These are phyloP conservation scores for Chamaenerion angustifolium DNA, from an alignment of 345 rosid species.

Conservation along the genomic window DNA sequence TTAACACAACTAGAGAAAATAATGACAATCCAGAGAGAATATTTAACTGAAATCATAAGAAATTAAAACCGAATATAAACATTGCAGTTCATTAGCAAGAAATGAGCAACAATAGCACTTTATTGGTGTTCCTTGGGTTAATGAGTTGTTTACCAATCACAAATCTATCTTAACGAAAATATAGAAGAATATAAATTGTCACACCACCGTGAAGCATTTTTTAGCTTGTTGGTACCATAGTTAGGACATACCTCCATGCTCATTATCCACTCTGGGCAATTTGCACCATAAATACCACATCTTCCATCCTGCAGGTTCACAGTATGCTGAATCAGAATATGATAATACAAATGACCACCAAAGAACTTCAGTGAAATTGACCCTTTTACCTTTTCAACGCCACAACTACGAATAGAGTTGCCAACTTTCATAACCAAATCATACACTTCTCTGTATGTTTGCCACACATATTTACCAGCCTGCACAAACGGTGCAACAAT, in stretches of 20 bases:
- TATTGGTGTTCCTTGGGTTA: too few species aligned
- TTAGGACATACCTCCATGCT: constrained; percentile 81
- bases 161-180: too few species aligned
- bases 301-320: constrained; percentile 40
- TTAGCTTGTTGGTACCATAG: too few species aligned
- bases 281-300: constrained; percentile 93
- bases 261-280: constrained; percentile 80
- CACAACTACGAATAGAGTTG: constrained; percentile 68
- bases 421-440: constrained; percentile 74
- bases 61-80: too few species aligned
- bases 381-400: constrained; percentile 57
- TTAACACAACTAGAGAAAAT: too few species aligned
- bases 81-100: too few species aligned
- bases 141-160: too few species aligned
- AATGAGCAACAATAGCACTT: too few species aligned
- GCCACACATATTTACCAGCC: constrained; percentile 88
- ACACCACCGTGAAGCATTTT: too few species aligned
- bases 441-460: constrained; percentile 65
- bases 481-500: constrained; percentile 10
- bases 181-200: too few species aligned
- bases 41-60: too few species aligned
- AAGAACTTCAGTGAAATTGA: not conserved
- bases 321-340: constrained; percentile 5
- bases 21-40: too few species aligned
- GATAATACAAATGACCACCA: not conserved